These are phyloP conservation scores for Mesembryanthemum crystallinum DNA, from an alignment of 148 eudicot genomes.

Conservation along the genomic window DNA sequence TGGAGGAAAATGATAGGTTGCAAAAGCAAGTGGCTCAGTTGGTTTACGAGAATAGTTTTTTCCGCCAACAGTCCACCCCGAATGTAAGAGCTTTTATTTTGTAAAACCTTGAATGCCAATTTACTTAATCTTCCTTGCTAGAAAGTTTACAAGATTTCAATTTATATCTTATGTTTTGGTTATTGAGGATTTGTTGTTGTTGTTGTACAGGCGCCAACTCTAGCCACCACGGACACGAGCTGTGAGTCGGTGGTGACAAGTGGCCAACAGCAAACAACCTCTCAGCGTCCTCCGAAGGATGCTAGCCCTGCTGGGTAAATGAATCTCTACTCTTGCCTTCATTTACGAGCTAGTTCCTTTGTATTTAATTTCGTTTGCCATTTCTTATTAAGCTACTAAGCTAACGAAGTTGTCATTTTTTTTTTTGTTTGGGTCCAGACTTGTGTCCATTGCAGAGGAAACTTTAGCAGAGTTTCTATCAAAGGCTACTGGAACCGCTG, in stretches of 20 bases:
- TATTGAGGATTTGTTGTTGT: constrained; percentile 3
- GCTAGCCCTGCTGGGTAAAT: constrained; percentile 43
- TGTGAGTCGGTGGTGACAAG: constrained; percentile 51
- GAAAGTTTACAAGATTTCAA: not conserved
- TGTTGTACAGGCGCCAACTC: constrained; percentile 28
- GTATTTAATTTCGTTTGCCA: not conserved
- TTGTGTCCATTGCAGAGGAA: constrained; percentile 53
- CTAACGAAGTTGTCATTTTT: not conserved
- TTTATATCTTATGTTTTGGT: not conserved
- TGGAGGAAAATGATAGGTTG: constrained; percentile 55
- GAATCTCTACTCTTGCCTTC: not conserved
- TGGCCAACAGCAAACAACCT: constrained; percentile 36
- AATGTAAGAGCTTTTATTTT: constrained; percentile 32
- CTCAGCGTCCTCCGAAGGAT: constrained; percentile 36
- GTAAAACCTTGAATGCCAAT: too few species aligned
- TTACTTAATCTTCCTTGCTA: too few species aligned
- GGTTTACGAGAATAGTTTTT: constrained; percentile 44
- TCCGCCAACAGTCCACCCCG: constrained; percentile 47
- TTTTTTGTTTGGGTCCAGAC: constrained; percentile 31
- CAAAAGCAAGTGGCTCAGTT: constrained; percentile 50
- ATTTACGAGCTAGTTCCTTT: not conserved
- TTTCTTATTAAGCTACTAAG: not conserved
- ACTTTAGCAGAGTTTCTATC: constrained; percentile 55
- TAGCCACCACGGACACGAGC: constrained; percentile 43
- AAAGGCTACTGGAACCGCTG: constrained; percentile 62